Percentiles rank a stretch among this genome's conserved stretches.
Evolutionary conservation across 2,329 filamentous ascomycete species (phyloP).

Genomic region (Dendryphion nanum): DNA sequence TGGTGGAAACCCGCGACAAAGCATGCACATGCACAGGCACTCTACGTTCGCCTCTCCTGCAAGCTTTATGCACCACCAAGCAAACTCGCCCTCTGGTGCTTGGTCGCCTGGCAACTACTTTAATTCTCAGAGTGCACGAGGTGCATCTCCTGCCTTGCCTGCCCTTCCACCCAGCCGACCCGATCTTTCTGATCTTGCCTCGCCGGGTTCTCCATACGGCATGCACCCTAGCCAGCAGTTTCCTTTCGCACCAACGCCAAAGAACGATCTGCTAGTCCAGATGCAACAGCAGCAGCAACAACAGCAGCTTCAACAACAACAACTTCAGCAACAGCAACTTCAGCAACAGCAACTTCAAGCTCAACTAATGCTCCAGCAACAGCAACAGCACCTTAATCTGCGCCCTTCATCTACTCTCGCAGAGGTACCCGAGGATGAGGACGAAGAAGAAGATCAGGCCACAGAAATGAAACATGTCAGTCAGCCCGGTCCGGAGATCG

Average conservation of each 20-base stretch:
- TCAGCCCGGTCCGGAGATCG: constrained; percentile 52
- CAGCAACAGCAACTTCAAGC: constrained; percentile 50
- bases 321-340: constrained; percentile 46
- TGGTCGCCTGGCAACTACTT: constrained; percentile 45
- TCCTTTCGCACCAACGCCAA: constrained; percentile 40
- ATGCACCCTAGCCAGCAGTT: constrained; percentile 43
- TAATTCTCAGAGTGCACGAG: constrained; percentile 38
- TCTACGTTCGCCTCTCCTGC: constrained; percentile 70
- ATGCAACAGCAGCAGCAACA: constrained; percentile 51
- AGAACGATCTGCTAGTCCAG: constrained; percentile 43
- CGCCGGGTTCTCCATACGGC: constrained; percentile 62
- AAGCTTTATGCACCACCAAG: constrained; percentile 63
- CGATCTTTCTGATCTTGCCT: constrained; percentile 36
- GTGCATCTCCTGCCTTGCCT: constrained; percentile 49
- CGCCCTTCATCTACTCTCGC: constrained; percentile 55
- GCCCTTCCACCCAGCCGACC: constrained; percentile 36
- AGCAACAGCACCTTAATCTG: constrained; percentile 46
- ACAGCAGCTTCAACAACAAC: constrained; percentile 52
- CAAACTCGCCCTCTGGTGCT: constrained; percentile 50
- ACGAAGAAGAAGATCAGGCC: constrained; percentile 52
- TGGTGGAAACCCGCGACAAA: constrained; percentile 47
- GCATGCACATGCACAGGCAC: constrained; percentile 64
- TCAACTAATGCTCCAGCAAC: constrained; percentile 48
- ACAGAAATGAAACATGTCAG: constrained; percentile 33
- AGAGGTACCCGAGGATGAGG: constrained; percentile 72